Evolutionary conservation across 208 protist genomes (phyloP).

Genomic region (Herpetomonas tarakana): DNA sequence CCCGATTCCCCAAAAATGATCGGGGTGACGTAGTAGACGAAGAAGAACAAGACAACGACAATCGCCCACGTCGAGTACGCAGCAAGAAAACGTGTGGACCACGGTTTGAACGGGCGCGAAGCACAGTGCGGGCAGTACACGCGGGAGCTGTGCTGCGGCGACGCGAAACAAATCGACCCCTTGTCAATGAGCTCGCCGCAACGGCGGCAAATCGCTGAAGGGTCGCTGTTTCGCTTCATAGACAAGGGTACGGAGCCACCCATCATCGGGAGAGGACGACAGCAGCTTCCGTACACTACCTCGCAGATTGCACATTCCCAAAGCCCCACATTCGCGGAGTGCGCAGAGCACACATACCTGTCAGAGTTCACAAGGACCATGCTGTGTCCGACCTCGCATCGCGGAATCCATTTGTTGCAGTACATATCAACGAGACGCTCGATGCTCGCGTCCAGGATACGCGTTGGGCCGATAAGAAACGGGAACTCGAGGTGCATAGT

Average conservation of each 20-base stretch:
- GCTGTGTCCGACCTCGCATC: conserved; percentile 58
- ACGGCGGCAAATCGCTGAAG: conserved; percentile 1
- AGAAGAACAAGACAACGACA: conserved; percentile 15
- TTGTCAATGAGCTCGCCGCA: conserved; percentile 41
- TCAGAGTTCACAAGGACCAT: conserved; percentile 59
- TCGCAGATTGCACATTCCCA: conserved; percentile 83
- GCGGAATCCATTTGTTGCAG: conserved; percentile 57
- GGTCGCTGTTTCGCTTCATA: not conserved
- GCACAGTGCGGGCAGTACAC: conserved; percentile 69
- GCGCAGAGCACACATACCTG: conserved; percentile 51
- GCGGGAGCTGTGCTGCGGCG: not conserved
- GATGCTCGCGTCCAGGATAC: conserved; percentile 46
- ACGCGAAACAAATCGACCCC: not conserved
- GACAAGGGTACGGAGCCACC: not conserved
- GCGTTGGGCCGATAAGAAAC: conserved; percentile 35
- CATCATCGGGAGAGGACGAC: conserved; percentile 38
- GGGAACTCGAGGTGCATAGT: conserved; percentile 70
- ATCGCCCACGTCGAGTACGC: conserved; percentile 48
- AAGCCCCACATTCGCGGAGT: conserved; percentile 46
- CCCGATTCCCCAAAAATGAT: too few relatives aligned
- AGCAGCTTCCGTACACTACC: conserved; percentile 71
- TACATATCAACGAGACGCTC: conserved; percentile 34
- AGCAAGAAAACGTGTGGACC: conserved; percentile 62
- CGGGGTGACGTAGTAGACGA: conserved; percentile 12
- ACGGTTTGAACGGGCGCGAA: conserved; percentile 53